Base-by-base conservation (phyloP, 2,329 filamentous ascomycete species). In the Apiospora saccharicola region DNA sequence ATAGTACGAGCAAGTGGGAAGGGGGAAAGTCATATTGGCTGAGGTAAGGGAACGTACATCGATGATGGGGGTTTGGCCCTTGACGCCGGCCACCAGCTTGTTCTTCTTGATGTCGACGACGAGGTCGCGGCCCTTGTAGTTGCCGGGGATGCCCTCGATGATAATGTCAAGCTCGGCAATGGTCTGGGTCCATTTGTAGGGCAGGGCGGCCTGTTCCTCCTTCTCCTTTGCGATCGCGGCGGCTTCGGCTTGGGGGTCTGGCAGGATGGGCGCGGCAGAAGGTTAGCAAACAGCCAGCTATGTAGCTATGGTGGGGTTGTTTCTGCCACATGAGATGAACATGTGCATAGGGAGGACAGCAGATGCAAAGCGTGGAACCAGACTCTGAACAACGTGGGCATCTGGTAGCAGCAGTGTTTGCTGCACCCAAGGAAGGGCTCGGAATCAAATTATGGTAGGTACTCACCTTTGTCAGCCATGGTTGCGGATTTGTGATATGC, bases 171-270 rank as follows among this genome's bases (percentile, higher is more conserved):
- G 85, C 80, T 98, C 96, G 77, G 88, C 88, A 81, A 99, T 98
- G 34, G 93, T 95, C 85, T 99, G 96, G 14, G 90, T 93, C 96
- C 96, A 99, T 85, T 97, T 96, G 91, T 99, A 99, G 0, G 96
- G 96, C 57, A 99, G 91, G 34, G 92, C 90, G 57, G 91, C 93
- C 86, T 99, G 96, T 85, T 99, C 96, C 78, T 92, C 93, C 72
- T 89, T 87, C 85, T 99, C 95, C 81, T 92, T 91, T 74, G 90
- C 92, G 75, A 86, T 86, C 72, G 88, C 87, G 26, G 89, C 89
- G 14, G 87, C 90, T 76, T 87, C 85, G 75, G 90, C 86, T 74
- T 88, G 89, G 73, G 81, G 85, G 78, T 91, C 89, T 88, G 77
- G 71, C n/a, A 30, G 30, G 67, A 61, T 26, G 41, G 43, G 67